These are phyloP conservation scores for Penicillium occitanis DNA, from an alignment of 2,329 filamentous ascomycete genomes.

Conservation along the genomic window DNA sequence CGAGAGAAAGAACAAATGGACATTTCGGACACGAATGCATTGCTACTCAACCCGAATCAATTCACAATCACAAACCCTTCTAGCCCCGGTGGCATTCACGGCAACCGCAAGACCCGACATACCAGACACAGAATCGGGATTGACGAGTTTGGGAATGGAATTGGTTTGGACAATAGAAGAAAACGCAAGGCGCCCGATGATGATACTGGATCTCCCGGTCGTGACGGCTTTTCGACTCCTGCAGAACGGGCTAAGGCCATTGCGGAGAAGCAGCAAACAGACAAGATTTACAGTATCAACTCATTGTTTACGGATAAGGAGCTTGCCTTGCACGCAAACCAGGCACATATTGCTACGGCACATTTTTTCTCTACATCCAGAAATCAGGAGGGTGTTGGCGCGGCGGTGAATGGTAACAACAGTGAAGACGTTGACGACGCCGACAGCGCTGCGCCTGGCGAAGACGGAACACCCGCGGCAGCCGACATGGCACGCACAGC, in stretches of 20 bases:
- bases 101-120: constrained; percentile 63
- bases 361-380: constrained; percentile 59
- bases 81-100: constrained; percentile 60
- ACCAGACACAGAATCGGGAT: constrained; percentile 58
- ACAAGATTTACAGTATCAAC: constrained; percentile 61
- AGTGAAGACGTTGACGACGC: constrained; percentile 43
- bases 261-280: constrained; percentile 57
- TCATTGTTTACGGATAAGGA: constrained; percentile 68
- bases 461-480: constrained; percentile 46
- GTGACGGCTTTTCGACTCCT: constrained; percentile 49
- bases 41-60: constrained; percentile 64
- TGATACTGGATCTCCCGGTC: constrained; percentile 59
- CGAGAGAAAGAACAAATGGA: constrained; percentile 67
- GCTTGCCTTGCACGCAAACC: constrained; percentile 61
- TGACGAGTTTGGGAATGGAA: constrained; percentile 53
- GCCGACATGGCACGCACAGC: constrained; percentile 62
- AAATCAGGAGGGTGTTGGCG: constrained; percentile 41
- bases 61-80: constrained; percentile 65
- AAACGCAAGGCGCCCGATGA: constrained; percentile 59
- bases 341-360: constrained; percentile 59
- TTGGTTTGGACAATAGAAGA: constrained; percentile 53
- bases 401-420: constrained; percentile 41
- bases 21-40: constrained; percentile 64
- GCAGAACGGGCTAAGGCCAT: constrained; percentile 56
- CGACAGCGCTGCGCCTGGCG: constrained; percentile 42